Base-by-base conservation (phyloP, 2,329 filamentous ascomycete species). In the Nemania serpens region DNA sequence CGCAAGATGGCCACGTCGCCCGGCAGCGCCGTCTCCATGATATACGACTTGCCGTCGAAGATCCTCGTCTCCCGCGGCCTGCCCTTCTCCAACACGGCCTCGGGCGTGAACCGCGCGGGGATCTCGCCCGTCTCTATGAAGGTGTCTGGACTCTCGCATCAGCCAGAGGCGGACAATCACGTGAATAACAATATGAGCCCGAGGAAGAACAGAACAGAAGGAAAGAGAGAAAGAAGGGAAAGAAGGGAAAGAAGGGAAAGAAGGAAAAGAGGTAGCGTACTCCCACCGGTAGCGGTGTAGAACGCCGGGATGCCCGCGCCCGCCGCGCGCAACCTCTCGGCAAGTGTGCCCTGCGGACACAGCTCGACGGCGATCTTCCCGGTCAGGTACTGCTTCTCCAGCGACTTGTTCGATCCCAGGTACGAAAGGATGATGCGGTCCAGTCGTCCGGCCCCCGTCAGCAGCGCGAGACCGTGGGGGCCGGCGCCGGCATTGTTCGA, bases 301-400 rank as follows among this genome's bases (percentile, higher is more conserved):
- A 95, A 93, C 0, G 90, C 90, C 1, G 90, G 90, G 52, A 93
- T 91, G 9, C 90, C 90, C 22, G 88, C 88, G 3, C 90, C 90
- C 1, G 86, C 90, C 6, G 89, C 89, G 43, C 89, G 81, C 68
- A 91, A 84, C 66, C 89, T 82, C 78, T 91, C 89, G 0, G 88
- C 89, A 53, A 91, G 79, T 0, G 88, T 90, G 4, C 90, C 90
- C 69, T 93, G 90, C 0, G 90, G 90, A 57, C 88, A 91, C 43
- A 93, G 79, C 75, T 93, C 89, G 64, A 93, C 82, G 6, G 88
- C 87, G 68, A 93, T 84, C 68, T 91, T 79, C n/a, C 90, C 90
- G 0, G 82, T 86, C 37, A 93, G 74, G 68, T 93, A 93, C 74
- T 89, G 88, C 68, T 84, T 83, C 77, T 93, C 90, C 46, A 93